Conservation (phyloP, 2,329 filamentous ascomycete genomes). For the Claviceps cyperi region DNA sequence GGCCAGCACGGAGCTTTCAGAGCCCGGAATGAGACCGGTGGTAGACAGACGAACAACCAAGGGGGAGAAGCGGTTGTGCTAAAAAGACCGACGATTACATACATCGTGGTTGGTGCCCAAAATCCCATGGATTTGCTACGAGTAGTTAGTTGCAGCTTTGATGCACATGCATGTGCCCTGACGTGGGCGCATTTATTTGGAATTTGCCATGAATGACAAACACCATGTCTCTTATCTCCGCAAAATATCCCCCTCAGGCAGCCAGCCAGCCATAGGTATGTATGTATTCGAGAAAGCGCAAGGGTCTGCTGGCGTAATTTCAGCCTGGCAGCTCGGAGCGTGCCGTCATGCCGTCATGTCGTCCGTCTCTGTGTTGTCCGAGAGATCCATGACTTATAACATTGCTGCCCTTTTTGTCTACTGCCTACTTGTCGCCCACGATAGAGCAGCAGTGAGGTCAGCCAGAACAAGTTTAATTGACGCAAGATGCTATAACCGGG, state of each 20-base stretch:
- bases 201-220: neutral
- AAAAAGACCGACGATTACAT: neutral
- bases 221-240: conserved; percentile 4
- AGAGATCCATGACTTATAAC: no score
- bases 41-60: neutral
- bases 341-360: no score
- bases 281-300: neutral
- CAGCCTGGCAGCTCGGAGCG: neutral
- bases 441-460: neutral
- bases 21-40: no score
- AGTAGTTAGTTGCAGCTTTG: neutral
- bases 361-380: no score
- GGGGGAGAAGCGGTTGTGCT: neutral
- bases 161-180: neutral
- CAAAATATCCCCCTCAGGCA: neutral
- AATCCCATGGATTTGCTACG: neutral
- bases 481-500: neutral
- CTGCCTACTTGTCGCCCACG: neutral
- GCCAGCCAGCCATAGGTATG: no score
- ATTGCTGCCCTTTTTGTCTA: no score
- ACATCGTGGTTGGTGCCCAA: neutral
- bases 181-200: neutral
- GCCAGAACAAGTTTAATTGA: neutral
- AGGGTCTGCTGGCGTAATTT: neutral
- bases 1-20: neutral